Percentiles rank a stretch among this genome's conserved stretches.
These are phyloP conservation scores for Oldenlandia corymbosa DNA, from an alignment of 257 asterid species.

Conservation along the genomic window DNA sequence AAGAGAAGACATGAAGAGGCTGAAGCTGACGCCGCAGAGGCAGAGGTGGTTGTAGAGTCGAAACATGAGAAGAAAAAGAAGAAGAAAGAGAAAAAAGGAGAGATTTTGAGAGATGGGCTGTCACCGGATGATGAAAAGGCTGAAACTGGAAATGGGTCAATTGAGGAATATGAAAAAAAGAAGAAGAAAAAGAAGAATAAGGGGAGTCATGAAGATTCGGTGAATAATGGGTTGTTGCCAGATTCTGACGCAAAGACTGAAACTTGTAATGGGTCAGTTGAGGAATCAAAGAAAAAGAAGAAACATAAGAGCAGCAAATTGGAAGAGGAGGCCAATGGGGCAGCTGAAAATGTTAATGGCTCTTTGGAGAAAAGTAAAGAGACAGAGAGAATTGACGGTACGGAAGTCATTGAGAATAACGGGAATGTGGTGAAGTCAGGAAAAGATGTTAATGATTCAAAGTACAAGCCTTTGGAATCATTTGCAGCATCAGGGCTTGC, in stretches of 20 bases:
- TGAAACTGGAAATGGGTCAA: constrained; percentile 24
- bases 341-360: constrained; percentile 19
- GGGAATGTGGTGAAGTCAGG: constrained; percentile 72
- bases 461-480: constrained; percentile 54
- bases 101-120: neutral
- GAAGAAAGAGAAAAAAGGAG: constrained; percentile 22
- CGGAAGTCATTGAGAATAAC: constrained; percentile 43
- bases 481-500: constrained; percentile 70
- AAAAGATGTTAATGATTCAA: constrained; percentile 49
- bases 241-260: constrained; percentile 11
- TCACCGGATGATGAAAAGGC: constrained; percentile 1
- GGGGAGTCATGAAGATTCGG: neutral
- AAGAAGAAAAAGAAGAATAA: constrained; percentile 31
- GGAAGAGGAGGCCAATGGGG: constrained; percentile 17
- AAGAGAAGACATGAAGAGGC: constrained; percentile 61
- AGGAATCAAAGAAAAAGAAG: constrained; percentile 28
- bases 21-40: constrained; percentile 29
- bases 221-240: constrained; percentile 6
- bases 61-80: constrained; percentile 34
- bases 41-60: constrained; percentile 23
- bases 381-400: constrained; percentile 16
- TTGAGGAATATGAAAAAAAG: constrained; percentile 28
- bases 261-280: constrained; percentile 22
- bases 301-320: constrained; percentile 9
- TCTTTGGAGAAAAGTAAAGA: constrained; percentile 16